These are phyloP conservation scores for Eudorina sp. DNA, from an alignment of 139 green algal species.

Conservation along the genomic window DNA sequence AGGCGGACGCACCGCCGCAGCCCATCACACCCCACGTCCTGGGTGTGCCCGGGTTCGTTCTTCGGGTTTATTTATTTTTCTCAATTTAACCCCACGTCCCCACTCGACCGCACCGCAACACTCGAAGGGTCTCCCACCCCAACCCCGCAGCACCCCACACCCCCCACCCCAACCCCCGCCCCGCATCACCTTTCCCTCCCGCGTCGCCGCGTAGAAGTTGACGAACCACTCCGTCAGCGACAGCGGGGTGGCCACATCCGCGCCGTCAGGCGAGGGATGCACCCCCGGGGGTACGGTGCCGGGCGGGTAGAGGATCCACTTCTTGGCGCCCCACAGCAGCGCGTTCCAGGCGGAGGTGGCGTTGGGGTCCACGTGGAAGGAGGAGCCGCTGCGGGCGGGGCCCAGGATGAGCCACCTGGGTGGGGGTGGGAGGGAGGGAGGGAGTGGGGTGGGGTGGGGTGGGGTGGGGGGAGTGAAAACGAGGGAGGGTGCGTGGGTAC, in stretches of 20 bases:
- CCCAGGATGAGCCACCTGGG: slow-evolving; percentile 96
- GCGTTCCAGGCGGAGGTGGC: slow-evolving; percentile 93
- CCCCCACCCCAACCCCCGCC: not conserved
- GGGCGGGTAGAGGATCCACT: slow-evolving; percentile 95
- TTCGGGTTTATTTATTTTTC: no score
- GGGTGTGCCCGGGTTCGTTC: no score
- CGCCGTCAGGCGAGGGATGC: slow-evolving; percentile 87
- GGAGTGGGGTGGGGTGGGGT: no score
- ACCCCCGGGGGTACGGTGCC: slow-evolving; percentile 84
- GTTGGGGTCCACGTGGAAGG: slow-evolving; percentile 93
- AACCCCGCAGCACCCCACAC: not conserved
- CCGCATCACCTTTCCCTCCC: slow-evolving; percentile 54
- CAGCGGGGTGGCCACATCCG: slow-evolving; percentile 90
- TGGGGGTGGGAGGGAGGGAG: slow-evolving; percentile 49
- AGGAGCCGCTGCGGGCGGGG: slow-evolving; percentile 78
- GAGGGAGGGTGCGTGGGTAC: no score
- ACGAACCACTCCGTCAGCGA: slow-evolving; percentile 96
- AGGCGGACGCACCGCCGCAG: no score
- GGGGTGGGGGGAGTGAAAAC: no score
- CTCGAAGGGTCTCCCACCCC: no score
- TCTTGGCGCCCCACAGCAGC: slow-evolving; percentile 89
- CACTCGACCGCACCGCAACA: no score
- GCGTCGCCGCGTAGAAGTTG: slow-evolving; percentile 81
- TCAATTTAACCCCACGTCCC: no score
- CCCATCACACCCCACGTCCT: no score